A percentile compares a stretch with the other conserved stretches of the same genome.
These are phyloP conservation scores for Kernera saxatilis DNA, from an alignment of 345 rosid genomes.

Conservation along the genomic window DNA sequence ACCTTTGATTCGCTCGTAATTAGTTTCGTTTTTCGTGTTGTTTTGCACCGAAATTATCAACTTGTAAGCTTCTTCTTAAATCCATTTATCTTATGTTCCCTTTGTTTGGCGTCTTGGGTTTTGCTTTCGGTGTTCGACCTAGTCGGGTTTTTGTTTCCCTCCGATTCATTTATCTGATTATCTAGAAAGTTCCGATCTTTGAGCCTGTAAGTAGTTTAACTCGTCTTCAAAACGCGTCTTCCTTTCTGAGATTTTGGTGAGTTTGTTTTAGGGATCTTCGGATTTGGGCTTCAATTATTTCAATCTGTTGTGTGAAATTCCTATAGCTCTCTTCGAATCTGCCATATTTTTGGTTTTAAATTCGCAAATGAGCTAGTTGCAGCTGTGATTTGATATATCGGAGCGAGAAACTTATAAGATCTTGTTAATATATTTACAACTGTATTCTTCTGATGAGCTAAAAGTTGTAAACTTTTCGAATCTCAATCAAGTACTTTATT, in stretches of 20 bases:
- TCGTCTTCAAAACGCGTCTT: not conserved
- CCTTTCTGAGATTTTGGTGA: not conserved
- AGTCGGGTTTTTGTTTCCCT: not conserved
- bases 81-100: not conserved
- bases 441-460: not conserved
- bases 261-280: conserved; percentile 16
- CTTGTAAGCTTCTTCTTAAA: conserved; percentile 18
- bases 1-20: not conserved
- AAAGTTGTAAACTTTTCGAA: not conserved
- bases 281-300: not conserved
- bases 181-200: conserved; percentile 10
- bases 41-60: not conserved
- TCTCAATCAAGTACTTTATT: not conserved
- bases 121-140: conserved; percentile 4
- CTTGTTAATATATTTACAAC: too few species aligned
- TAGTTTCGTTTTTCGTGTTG: not conserved
- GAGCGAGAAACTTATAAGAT: too few species aligned
- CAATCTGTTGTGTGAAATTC: not conserved
- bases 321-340: not conserved
- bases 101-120: not conserved
- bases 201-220: not conserved
- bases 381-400: not conserved
- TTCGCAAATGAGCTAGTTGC: not conserved
- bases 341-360: not conserved
- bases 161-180: not conserved